Percentiles rank a stretch among this genome's conserved stretches.
phyloP scores from a whole-genome alignment of 805 yeast genomes.

The Kuraishia borneana region DNA sequence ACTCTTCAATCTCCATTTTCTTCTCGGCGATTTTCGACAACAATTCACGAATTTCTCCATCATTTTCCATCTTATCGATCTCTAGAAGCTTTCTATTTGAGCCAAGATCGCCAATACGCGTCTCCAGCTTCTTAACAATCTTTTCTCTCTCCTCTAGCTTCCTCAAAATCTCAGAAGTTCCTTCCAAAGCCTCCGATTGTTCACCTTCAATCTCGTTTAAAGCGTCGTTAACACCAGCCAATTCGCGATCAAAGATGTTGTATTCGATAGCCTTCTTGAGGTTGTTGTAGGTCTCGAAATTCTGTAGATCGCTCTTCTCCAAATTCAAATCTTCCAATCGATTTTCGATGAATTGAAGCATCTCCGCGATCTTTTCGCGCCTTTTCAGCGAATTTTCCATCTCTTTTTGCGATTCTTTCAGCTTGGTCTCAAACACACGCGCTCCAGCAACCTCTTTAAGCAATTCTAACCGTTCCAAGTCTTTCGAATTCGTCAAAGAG shows the following conservation, averaged over 20 bases:
- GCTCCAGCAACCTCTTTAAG: slow-evolving; percentile 95
- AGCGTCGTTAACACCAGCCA: slow-evolving; percentile 44
- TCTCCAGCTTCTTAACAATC: slow-evolving; percentile 30
- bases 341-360: slow-evolving; percentile 56
- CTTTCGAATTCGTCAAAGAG: slow-evolving; percentile 80
- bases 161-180: slow-evolving; percentile 41
- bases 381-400: slow-evolving; percentile 65
- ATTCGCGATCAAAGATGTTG: slow-evolving; percentile 67
- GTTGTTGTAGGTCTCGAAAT: slow-evolving; percentile 57
- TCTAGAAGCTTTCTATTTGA: slow-evolving; percentile 36
- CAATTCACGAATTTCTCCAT: slow-evolving; percentile 36
- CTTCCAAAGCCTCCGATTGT: slow-evolving; percentile 36
- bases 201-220: slow-evolving; percentile 52
- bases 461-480: slow-evolving; percentile 63
- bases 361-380: slow-evolving; percentile 61
- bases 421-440: slow-evolving; percentile 71
- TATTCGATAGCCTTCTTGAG: slow-evolving; percentile 64
- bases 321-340: slow-evolving; percentile 69
- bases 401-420: slow-evolving; percentile 69
- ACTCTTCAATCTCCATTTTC: slow-evolving; percentile 32
- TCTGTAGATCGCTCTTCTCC: slow-evolving; percentile 67
- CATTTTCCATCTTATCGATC: slow-evolving; percentile 47
- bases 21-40: slow-evolving; percentile 37
- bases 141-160: slow-evolving; percentile 55
- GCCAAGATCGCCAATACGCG: slow-evolving; percentile 32